A percentile compares a stretch with the other conserved stretches of the same genome.
Evolutionary conservation across 371 early-diverging fungal genomes (phyloP).

Genomic region (Actinomucor elegans): DNA sequence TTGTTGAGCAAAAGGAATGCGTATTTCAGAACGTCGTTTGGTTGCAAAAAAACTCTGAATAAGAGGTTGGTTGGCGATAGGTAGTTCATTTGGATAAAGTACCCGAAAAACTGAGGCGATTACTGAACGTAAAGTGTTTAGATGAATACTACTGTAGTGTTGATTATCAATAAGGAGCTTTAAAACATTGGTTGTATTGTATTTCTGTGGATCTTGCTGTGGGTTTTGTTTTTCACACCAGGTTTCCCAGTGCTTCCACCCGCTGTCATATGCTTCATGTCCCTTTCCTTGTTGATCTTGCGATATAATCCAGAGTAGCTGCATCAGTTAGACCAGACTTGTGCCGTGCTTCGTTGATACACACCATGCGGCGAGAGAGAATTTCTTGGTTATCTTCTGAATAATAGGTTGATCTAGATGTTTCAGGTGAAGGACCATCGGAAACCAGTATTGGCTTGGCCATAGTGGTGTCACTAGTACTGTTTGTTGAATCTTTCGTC

Average conservation of each 20-base stretch:
- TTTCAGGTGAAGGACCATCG: constrained; percentile 6
- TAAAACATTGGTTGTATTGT: background rate
- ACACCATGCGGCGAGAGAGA: constrained; percentile 19
- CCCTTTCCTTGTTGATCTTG: background rate
- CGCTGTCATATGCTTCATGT: constrained; percentile 11
- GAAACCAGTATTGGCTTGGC: constrained; percentile 27
- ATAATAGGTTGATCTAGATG: constrained; percentile 1
- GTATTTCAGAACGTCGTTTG: background rate
- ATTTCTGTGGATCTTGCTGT: background rate
- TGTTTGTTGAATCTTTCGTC: constrained; percentile 7
- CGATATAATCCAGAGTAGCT: background rate
- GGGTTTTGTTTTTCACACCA: constrained; percentile 9
- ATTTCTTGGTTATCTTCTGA: background rate
- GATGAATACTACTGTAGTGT: background rate
- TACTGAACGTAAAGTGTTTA: constrained; percentile 8
- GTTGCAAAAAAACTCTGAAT: background rate
- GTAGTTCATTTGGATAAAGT: constrained; percentile 1
- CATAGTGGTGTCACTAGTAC: constrained; percentile 26
- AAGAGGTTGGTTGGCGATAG: background rate
- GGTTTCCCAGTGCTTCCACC: constrained; percentile 4
- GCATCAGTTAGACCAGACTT: too few species aligned
- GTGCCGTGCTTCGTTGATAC: constrained; percentile 14
- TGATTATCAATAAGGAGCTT: background rate
- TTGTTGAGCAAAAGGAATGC: background rate
- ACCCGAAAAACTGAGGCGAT: constrained; percentile 3